A percentile compares a stretch with the other conserved stretches of the same genome.
These are phyloP conservation scores for Rhizophora mangle DNA, from an alignment of 345 rosid genomes.

Conservation along the genomic window DNA sequence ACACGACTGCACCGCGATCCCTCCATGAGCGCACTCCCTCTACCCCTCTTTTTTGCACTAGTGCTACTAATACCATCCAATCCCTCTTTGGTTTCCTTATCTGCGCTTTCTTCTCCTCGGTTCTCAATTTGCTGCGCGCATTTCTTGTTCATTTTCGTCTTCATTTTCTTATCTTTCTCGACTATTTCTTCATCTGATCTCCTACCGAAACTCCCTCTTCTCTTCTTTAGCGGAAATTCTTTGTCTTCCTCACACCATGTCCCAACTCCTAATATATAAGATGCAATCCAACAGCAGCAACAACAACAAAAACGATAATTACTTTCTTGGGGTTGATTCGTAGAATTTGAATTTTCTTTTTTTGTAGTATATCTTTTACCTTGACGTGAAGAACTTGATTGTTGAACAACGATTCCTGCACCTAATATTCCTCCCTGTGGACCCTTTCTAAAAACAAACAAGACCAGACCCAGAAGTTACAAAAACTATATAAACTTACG, in stretches of 20 bases:
- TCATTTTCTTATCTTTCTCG: slow-evolving; percentile 34
- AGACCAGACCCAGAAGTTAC: slow-evolving; percentile 27
- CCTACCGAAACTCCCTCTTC: slow-evolving; percentile 43
- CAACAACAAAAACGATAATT: neutral
- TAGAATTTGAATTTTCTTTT: neutral
- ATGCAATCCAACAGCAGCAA: slow-evolving; percentile 18
- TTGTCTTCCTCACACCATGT: slow-evolving; percentile 45
- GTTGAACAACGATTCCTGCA: slow-evolving; percentile 33
- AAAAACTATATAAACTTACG: slow-evolving; percentile 17
- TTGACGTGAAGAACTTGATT: slow-evolving; percentile 33
- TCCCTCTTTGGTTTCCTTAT: slow-evolving; percentile 3
- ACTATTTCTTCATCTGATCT: slow-evolving; percentile 9
- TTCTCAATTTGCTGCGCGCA: slow-evolving; percentile 7
- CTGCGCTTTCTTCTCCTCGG: slow-evolving; percentile 6
- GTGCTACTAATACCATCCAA: neutral
- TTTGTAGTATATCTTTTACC: slow-evolving; percentile 30
- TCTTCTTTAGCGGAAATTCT: slow-evolving; percentile 53
- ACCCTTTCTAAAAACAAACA: slow-evolving; percentile 21
- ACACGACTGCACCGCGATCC: slow-evolving; percentile 96
- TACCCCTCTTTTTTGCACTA: slow-evolving; percentile 44
- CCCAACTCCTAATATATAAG: slow-evolving; percentile 27
- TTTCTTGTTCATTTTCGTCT: slow-evolving; percentile 44
- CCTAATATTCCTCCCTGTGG: slow-evolving; percentile 31
- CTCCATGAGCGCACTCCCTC: slow-evolving; percentile 59
- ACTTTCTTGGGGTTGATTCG: neutral